A percentile compares a stretch with the other conserved stretches of the same genome.
Conservation (phyloP, 768 basidiomycete species). For the Kwoniella pini region DNA sequence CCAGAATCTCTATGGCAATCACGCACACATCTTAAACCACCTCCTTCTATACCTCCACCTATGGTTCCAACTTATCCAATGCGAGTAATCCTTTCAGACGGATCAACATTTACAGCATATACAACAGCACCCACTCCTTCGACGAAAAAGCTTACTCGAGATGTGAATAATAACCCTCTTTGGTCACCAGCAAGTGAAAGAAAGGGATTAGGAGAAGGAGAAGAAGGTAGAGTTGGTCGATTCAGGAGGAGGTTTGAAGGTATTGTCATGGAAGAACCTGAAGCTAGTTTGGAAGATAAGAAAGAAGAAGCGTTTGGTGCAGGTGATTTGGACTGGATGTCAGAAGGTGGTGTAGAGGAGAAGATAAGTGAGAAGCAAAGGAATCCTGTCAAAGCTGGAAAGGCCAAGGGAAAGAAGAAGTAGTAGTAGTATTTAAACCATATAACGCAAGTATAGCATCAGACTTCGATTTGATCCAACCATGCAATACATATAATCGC, state of each 20-base stretch:
- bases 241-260: conserved; percentile 74
- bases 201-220: conserved; percentile 65
- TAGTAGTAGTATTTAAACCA: conserved; percentile 20
- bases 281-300: conserved; percentile 1
- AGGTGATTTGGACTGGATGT: conserved; percentile 53
- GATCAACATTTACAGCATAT: conserved; percentile 82
- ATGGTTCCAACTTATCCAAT: conserved; percentile 84
- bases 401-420: conserved; percentile 40
- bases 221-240: conserved; percentile 74
- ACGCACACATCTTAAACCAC: conserved; percentile 64
- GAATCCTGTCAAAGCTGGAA: conserved; percentile 20
- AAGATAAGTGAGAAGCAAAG: conserved; percentile 40
- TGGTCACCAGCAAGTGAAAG: conserved; percentile 68
- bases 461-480: no score
- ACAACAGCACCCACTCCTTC: conserved; percentile 80
- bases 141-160: conserved; percentile 71
- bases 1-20: conserved; percentile 63
- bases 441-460: no score
- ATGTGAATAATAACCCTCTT: conserved; percentile 83
- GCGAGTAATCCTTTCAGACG: conserved; percentile 80
- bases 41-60: conserved; percentile 73
- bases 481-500: no score
- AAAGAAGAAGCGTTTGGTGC: conserved; percentile 11
- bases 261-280: conserved; percentile 2
- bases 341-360: conserved; percentile 50